Evolutionary conservation across 495 filamentous ascomycete genomes (phyloP), one percentile per base, ranked within the genome.

Genomic region (Rostrohypoxylon terebratum): DNA sequence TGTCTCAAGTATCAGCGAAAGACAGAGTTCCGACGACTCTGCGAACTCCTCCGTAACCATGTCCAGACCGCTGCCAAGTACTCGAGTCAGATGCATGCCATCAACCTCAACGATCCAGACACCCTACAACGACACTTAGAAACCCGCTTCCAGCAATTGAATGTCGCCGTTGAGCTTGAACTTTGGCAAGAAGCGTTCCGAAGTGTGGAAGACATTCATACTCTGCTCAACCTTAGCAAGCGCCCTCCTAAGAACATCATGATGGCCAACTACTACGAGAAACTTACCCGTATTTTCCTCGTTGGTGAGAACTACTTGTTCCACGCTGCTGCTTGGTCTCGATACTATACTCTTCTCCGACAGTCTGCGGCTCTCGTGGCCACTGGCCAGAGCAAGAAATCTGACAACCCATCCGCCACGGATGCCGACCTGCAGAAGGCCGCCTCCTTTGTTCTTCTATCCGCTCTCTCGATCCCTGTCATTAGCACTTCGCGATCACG

Each of bases 211-310:
- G 96, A 99, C 82, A 99, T 98, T 74, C 96, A 99, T 83, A 97
- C 93, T n/a, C 89, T 99, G 66, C 88, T 99, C 71, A 98, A 90
- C 86, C 88, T 98, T 68, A 98, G 96, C 93, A 99, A 99, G 88
- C 92, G 95, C 57, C 94, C 94, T 42, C 92, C 96, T n/a, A 98
- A 98, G 90, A 97, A 98, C 81, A 87, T 97, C 71, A 98, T 98
- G 94, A 99, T 99, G 96, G 96, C 96, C 81, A 99, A 98, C 84
- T 99, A 99, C 89, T 99, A 98, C 83, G 96, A 99, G 87, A 97
- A 98, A 83, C 88, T 99, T 58, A 97, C 96, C 40, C 90, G 94
- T 53, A 99, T 99, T 78, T 99, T 99, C 87, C 88, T 99, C 42
- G 96, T 98, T 72, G 96, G 94, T 81, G 96, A 97, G 84, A 99